Evolutionary conservation across 768 basidiomycete genomes (phyloP).

Genomic region (Tulasnella calospora): DNA sequence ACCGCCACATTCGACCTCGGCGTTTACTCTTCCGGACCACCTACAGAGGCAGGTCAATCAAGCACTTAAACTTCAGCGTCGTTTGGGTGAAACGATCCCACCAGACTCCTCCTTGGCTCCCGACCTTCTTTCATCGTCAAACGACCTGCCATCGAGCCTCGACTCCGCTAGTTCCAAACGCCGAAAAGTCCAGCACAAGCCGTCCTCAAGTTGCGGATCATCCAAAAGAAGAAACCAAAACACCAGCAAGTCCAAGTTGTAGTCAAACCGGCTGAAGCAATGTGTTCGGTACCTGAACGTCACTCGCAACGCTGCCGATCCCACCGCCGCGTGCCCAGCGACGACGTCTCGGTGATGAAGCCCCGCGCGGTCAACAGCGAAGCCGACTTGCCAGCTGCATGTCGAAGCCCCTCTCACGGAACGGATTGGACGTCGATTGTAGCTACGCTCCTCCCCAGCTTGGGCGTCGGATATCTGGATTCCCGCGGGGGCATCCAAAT

Average conservation of each 20-base stretch:
- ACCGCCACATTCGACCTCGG: background rate
- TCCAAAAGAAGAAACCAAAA: background rate
- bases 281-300: background rate
- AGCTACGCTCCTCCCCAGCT: background rate
- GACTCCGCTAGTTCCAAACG: background rate
- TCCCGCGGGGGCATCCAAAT: background rate
- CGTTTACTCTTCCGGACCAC: background rate
- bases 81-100: background rate
- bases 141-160: background rate
- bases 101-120: background rate
- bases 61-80: background rate
- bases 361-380: background rate
- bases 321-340: background rate
- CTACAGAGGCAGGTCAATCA: background rate
- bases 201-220: background rate
- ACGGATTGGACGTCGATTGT: constrained; percentile 8
- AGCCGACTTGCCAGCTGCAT: background rate
- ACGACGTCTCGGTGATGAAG: background rate
- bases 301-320: background rate
- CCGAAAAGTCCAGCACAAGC: background rate
- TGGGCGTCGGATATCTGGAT: background rate
- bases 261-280: no score
- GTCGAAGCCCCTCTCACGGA: background rate
- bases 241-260: background rate
- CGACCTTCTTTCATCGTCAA: background rate